A percentile compares a stretch with the other conserved stretches of the same genome.
Evolutionary conservation across 2,329 filamentous ascomycete species (phyloP).

Genomic region (Cadophora malorum): DNA sequence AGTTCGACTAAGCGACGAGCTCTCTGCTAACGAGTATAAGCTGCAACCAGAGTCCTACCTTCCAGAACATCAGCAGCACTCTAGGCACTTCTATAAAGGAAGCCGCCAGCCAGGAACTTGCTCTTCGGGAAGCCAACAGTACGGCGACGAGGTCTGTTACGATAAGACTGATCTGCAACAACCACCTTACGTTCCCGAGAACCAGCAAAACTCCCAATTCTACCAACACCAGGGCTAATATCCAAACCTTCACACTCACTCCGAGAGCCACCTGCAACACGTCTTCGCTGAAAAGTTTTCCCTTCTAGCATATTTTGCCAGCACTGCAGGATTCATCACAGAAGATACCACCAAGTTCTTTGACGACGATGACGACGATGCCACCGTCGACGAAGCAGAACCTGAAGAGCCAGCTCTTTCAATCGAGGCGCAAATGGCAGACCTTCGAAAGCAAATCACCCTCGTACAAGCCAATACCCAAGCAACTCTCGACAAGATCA

Average conservation of each 20-base stretch:
- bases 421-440: background rate
- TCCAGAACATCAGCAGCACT: background rate
- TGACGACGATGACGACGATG: too few species aligned
- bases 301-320: background rate
- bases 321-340: background rate
- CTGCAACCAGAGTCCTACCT: background rate
- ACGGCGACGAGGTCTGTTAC: background rate
- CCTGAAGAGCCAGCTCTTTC: background rate
- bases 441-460: background rate
- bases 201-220: background rate
- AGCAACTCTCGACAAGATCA: background rate
- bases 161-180: background rate
- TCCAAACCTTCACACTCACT: background rate
- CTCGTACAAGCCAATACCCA: background rate
- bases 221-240: background rate
- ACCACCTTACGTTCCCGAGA: background rate
- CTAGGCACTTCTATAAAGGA: background rate
- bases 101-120: background rate
- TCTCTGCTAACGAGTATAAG: background rate
- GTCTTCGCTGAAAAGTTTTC: background rate
- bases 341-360: background rate
- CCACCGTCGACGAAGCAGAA: background rate
- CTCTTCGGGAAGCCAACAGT: background rate
- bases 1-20: background rate
- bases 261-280: background rate